Evolutionary conservation across 768 basidiomycete species (phyloP).

Genomic region (Daedaleopsis sinensis): DNA sequence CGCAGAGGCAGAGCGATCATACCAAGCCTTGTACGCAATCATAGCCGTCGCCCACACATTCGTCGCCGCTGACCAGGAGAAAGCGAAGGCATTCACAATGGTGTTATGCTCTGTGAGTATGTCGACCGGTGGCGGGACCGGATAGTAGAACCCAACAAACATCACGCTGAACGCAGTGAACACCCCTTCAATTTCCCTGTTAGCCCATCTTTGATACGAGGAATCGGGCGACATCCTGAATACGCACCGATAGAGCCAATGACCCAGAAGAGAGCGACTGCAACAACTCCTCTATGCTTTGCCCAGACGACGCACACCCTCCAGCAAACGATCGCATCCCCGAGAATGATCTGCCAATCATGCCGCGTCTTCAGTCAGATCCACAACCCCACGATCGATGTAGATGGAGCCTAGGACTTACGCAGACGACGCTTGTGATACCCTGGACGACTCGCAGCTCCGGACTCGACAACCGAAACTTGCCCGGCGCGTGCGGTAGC

Average conservation of each 20-base stretch:
- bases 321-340: conserved; percentile 5
- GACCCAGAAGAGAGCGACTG: neutral
- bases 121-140: neutral
- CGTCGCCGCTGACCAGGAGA: conserved; percentile 5
- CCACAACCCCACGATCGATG: too few species aligned
- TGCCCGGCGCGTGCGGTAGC: neutral
- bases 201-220: neutral
- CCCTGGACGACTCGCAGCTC: neutral
- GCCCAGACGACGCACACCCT: conserved; percentile 7
- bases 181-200: neutral
- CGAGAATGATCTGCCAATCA: neutral
- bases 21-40: conserved; percentile 3
- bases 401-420: too few species aligned
- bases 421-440: conserved; percentile 8
- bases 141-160: conserved; percentile 9
- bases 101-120: neutral
- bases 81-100: conserved; percentile 6
- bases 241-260: conserved; percentile 2
- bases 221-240: neutral
- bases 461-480: neutral
- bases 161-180: conserved; percentile 7
- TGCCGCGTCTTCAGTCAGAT: too few species aligned
- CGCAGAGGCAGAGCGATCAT: too few species aligned
- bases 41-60: conserved; percentile 3
- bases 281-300: neutral